These are phyloP conservation scores for Phoma sp. DNA, from an alignment of 2,329 filamentous ascomycete genomes.

Conservation along the genomic window DNA sequence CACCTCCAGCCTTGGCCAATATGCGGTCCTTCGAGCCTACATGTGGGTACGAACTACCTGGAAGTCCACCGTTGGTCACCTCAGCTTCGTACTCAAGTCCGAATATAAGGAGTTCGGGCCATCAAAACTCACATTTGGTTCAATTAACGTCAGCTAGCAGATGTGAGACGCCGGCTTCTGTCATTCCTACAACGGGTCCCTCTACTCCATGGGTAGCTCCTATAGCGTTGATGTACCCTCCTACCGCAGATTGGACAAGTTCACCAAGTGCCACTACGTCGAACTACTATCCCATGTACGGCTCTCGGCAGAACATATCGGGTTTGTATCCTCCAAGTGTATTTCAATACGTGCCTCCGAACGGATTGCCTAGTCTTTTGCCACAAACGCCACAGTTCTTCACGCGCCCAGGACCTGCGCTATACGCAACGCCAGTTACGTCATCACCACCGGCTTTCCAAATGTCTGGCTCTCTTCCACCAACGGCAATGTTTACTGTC, in stretches of 20 bases:
- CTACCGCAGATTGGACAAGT: neutral
- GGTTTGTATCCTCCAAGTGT: neutral
- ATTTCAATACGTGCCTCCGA: neutral
- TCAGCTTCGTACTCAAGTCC: neutral
- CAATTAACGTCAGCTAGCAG: neutral
- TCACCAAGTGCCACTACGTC: neutral
- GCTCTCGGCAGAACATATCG: neutral
- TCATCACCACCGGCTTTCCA: neutral
- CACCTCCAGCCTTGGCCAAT: neutral
- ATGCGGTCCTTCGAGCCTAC: neutral
- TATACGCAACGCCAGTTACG: neutral
- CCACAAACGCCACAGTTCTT: neutral
- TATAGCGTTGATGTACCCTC: neutral
- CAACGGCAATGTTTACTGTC: slow-evolving; percentile 30
- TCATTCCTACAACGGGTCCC: neutral
- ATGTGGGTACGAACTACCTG: too few relatives aligned
- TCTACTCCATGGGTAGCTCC: neutral
- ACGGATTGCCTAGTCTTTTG: neutral
- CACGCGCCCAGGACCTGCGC: neutral
- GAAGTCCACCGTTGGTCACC: too few relatives aligned
- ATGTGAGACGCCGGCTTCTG: neutral
- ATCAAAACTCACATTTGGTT: neutral
- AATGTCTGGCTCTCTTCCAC: slow-evolving; percentile 13
- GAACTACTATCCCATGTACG: neutral
- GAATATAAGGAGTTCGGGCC: neutral